A percentile compares a stretch with the other conserved stretches of the same genome.
Conservation (phyloP, 148 eudicot genomes). For the Talinum fruticosum region DNA sequence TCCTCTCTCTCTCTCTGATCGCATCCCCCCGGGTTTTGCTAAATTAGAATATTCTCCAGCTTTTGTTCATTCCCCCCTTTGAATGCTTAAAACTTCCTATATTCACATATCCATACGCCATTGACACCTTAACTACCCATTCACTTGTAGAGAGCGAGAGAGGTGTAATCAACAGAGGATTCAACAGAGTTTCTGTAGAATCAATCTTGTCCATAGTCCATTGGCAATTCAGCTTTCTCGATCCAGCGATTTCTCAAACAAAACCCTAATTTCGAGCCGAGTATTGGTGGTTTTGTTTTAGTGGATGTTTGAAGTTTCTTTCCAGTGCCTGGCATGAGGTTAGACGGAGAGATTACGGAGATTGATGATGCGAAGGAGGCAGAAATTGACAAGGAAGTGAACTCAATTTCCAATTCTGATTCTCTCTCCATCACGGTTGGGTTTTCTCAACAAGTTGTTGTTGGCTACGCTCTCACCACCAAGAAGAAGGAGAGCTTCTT, state of each 20-base stretch:
- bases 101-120: conserved; percentile 15
- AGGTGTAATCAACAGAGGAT: background rate
- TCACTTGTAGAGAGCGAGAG: background rate
- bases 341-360: conserved; percentile 31
- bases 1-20: background rate
- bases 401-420: conserved; percentile 23
- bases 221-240: background rate
- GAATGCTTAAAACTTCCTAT: background rate
- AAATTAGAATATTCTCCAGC: conserved; percentile 27
- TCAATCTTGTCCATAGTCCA: background rate
- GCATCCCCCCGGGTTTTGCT: background rate
- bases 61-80: conserved; percentile 20
- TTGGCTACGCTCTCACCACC: conserved; percentile 67
- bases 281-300: background rate
- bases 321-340: conserved; percentile 30
- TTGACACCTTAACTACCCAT: background rate
- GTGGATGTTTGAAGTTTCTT: conserved; percentile 12
- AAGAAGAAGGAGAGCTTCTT: conserved; percentile 73
- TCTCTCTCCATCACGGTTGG: conserved; percentile 15
- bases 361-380: conserved; percentile 20
- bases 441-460: conserved; percentile 42
- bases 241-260: conserved; percentile 7
- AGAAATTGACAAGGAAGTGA: conserved; percentile 28
- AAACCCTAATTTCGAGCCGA: conserved; percentile 24
- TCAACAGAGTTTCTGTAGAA: background rate